Base-by-base conservation (phyloP, 2,329 filamentous ascomycete genomes). In the Arthroderma sp. region DNA sequence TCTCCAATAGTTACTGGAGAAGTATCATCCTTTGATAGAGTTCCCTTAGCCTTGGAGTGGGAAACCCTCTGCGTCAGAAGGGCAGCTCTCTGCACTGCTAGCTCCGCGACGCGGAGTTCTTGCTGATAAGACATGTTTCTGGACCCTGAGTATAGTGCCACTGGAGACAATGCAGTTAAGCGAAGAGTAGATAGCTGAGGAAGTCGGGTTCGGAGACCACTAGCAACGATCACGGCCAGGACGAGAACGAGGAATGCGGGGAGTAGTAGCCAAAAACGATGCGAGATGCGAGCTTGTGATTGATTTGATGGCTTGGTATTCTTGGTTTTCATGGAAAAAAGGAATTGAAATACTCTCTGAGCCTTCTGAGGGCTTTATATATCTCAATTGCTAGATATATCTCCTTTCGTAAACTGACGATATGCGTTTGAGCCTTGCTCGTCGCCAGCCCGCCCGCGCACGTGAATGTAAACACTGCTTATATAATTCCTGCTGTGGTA, bases 1-100 rank as follows among this genome's bases (percentile, higher is more conserved):
- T 98, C 91, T 62, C 89, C 91, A 56, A 96, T 91, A 11, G 91
- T 98, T 57, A 98, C 91, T 52, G 91, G 91, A 6, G 88, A 94
- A 61, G 85, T 86, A 73, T 98, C 91, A 65, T 85, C 82, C 71
- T 98, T 98, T 62, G 82, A 83, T 42, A 94, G 74, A 38, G 91
- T 95, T 55, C 89, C 89, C 70, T 96, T 96, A 56, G 86, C 83
- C 66, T 89, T 91, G 56, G 89, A 83, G 67, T 87, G 73, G 70
- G 84, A 85, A 60, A 87, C 83, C 50, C 76, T 76, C 64, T 85
- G 83, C 42, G 83, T 87, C 47, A 87, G 74, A 52, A 86, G 71
- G 22, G 78, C 71, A 28, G 83, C 88, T 52, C 88, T 79, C 69
- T 94, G 86, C 46, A 94, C 88, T 49, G 88, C 87, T 37, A 94